Conservation (phyloP, 176 grass and related monocot genomes). For the Otatea glauca region DNA sequence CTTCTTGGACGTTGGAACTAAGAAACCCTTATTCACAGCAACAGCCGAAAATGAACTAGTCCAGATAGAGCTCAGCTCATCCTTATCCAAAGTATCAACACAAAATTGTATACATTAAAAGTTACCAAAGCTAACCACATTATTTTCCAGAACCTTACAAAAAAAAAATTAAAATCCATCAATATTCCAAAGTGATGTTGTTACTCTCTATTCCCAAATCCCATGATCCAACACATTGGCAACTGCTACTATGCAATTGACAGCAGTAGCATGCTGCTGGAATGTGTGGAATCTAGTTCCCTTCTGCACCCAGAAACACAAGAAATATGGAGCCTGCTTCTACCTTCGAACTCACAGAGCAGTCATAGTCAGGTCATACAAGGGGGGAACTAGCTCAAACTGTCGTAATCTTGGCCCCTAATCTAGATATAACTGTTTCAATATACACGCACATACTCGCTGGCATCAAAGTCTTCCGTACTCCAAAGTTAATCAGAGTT, state of each 20-base stretch:
- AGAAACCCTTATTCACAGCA: conserved; percentile 12
- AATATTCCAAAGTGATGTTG: not conserved
- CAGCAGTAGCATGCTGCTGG: not conserved
- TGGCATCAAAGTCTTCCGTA: not conserved
- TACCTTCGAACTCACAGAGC: not conserved
- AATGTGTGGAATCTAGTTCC: not conserved
- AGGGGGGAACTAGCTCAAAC: not conserved
- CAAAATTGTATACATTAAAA: not conserved
- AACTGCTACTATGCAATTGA: not conserved
- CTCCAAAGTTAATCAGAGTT: not conserved
- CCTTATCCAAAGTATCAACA: conserved; percentile 15
- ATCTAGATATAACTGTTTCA: not conserved
- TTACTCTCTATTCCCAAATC: not conserved
- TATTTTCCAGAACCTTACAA: not conserved
- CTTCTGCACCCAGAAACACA: not conserved
- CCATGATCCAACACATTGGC: conserved; percentile 2
- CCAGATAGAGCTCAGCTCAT: not conserved
- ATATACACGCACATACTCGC: not conserved
- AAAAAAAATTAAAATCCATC: conserved; percentile 18
- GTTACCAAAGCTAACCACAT: not conserved
- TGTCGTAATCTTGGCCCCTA: not conserved
- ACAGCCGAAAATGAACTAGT: conserved; percentile 1
- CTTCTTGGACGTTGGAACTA: not conserved
- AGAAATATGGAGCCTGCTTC: not conserved
- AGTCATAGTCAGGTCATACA: not conserved